Evolutionary conservation across 208 protist species (phyloP), one percentile per base, ranked within the genome.

Genomic region (Leishmania mexicana): DNA sequence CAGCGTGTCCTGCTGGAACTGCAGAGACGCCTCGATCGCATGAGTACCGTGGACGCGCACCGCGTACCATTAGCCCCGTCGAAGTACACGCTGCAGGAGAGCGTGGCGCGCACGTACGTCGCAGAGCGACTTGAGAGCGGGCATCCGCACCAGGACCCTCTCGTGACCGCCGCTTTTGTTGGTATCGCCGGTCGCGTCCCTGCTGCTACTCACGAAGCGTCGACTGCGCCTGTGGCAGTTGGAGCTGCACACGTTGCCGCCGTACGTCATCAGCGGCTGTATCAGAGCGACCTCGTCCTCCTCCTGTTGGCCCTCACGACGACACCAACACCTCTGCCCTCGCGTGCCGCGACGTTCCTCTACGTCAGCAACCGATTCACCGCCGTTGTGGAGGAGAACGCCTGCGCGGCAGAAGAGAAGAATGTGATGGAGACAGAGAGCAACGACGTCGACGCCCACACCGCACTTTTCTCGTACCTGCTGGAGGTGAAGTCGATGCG

Each of bases 221-320:
- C 47, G 24, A 8, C 28, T 11, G 11, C 62, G 31, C 31, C 31
- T 68, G 62, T 40, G 62, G 31, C 68, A 68, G n/a, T 49, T 6
- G 49, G 58, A 49, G 49, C 21, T 38, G 35, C 57, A 51, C 40
- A 17, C 40, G 53, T 35, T 28, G 35, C 35, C 57, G 51, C 62
- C 1, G 57, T 88, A 35, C 88, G 89, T 11, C 85, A 93, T 71
- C 94, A 94, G 38, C 78, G 83, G 4, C 57, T 97, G 11, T 97
- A 92, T 74, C 94, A 97, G 79, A 96, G 92, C 81, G 94, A 97
- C 71, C 78, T 97, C 49, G 87, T 93, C n/a, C 88, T 97, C 45
- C 80, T 97, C 45, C 83, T 94, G 31, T 84, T 97, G 54, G 88
- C 90, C 8, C 77, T 95, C 42, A 92, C 91, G 8, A 80, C 82